Percentiles rank a stretch among this genome's conserved stretches.
These are phyloP conservation scores for Alternaria arborescens DNA, from an alignment of 2,329 filamentous ascomycete species.

Conservation along the genomic window DNA sequence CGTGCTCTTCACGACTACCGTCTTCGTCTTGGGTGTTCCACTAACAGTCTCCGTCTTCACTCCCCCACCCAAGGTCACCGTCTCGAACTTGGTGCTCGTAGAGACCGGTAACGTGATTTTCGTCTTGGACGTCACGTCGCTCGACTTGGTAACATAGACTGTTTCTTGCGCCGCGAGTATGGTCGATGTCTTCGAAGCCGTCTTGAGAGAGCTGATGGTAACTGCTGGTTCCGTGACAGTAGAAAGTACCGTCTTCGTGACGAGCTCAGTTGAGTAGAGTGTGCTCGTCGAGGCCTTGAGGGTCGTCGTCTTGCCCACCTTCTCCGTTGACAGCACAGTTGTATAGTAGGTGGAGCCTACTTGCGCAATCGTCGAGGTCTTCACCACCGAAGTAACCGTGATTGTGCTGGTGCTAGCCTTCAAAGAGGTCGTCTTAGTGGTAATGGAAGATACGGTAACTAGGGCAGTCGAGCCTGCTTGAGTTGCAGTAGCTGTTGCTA, in stretches of 20 bases:
- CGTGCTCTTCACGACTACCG: constrained; percentile 18
- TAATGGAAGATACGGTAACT: constrained; percentile 18
- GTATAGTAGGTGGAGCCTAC: constrained; percentile 29
- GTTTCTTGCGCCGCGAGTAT: constrained; percentile 20
- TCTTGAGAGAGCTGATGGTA: constrained; percentile 31
- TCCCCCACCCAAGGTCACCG: constrained; percentile 19
- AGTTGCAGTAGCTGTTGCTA: constrained; percentile 25
- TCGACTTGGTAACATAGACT: constrained; percentile 15
- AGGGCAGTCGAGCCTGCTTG: constrained; percentile 24
- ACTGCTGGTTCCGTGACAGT: constrained; percentile 27
- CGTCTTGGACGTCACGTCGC: constrained; percentile 23
- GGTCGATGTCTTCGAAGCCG: constrained; percentile 19
- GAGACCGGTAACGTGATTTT: constrained; percentile 32
- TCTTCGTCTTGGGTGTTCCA: constrained; percentile 21
- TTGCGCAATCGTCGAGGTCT: constrained; percentile 34
- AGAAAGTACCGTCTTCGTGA: constrained; percentile 19
- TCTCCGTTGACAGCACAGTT: constrained; percentile 24
- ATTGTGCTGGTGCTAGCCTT: constrained; percentile 28
- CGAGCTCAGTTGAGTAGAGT: constrained; percentile 17
- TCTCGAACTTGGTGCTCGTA: constrained; percentile 22
- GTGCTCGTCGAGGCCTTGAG: constrained; percentile 28
- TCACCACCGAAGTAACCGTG: constrained; percentile 30
- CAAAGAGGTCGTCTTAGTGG: constrained; percentile 21
- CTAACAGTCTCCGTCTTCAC: constrained; percentile 23
- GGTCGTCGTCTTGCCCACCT: constrained; percentile 29